Evolutionary conservation across 2,329 filamentous ascomycete genomes (phyloP).

Genomic region (Parastagonospora avenae): DNA sequence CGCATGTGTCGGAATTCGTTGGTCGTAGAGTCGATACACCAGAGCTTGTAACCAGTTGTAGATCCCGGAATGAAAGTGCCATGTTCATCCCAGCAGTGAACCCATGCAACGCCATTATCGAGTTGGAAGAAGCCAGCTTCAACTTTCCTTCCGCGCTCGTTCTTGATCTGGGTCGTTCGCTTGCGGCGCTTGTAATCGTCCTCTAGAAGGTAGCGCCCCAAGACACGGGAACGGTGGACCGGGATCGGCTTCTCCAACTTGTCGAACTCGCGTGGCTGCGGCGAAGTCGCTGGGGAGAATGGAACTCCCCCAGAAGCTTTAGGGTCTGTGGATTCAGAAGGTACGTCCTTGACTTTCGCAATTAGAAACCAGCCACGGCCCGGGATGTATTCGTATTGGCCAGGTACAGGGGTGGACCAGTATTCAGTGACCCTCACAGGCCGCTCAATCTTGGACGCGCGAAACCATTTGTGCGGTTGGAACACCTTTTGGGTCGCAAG

Average conservation of each 20-base stretch:
- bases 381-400: conserved; percentile 57
- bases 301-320: conserved; percentile 29
- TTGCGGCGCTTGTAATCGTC: conserved; percentile 55
- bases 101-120: conserved; percentile 56
- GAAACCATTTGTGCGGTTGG: conserved; percentile 57
- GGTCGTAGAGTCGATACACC: conserved; percentile 52
- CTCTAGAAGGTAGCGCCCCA: conserved; percentile 56
- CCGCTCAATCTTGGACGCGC: conserved; percentile 45
- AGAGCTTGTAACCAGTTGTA: conserved; percentile 50
- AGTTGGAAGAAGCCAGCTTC: conserved; percentile 55
- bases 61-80: conserved; percentile 58
- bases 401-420: conserved; percentile 54
- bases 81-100: conserved; percentile 56
- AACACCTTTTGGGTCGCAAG: conserved; percentile 56
- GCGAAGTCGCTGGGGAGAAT: conserved; percentile 8
- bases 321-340: conserved; percentile 21
- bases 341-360: conserved; percentile 43
- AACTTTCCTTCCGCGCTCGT: conserved; percentile 46
- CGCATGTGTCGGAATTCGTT: conserved; percentile 47
- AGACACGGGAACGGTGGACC: conserved; percentile 55
- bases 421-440: conserved; percentile 52
- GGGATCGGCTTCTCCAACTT: conserved; percentile 40
- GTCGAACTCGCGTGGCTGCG: conserved; percentile 22
- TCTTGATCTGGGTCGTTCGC: conserved; percentile 48
- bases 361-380: conserved; percentile 58